Percentiles rank a stretch among this genome's conserved stretches.
phyloP scores from a whole-genome alignment of 108 stramenopile genomes.

The Nitzschia sp. region DNA sequence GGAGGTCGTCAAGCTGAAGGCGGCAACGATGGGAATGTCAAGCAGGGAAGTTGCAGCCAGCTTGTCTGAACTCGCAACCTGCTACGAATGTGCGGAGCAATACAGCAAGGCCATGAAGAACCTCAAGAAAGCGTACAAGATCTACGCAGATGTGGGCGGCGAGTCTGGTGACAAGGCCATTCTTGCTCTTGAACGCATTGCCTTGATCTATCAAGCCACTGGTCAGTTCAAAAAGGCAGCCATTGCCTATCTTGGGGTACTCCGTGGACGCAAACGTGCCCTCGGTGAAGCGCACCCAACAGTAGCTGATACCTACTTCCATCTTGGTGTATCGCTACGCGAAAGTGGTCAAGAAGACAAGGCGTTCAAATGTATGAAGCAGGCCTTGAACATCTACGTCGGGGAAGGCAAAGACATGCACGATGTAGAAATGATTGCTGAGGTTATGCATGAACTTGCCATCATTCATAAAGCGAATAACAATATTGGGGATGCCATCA shows the following conservation, averaged over 20 bases:
- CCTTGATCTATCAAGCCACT: conserved; percentile 46
- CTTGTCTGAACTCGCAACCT: conserved; percentile 45
- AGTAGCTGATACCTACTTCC: conserved; percentile 54
- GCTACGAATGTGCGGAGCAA: conserved; percentile 60
- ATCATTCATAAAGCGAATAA: conserved; percentile 41
- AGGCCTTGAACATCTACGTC: conserved; percentile 57
- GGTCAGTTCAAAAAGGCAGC: conserved; percentile 53
- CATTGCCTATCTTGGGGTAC: conserved; percentile 56
- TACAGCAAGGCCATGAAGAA: conserved; percentile 54
- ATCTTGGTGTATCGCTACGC: conserved; percentile 49
- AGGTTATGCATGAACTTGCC: conserved; percentile 65
- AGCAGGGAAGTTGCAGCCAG: conserved; percentile 49
- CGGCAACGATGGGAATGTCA: conserved; percentile 48
- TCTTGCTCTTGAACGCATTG: conserved; percentile 48
- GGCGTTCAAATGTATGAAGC: conserved; percentile 66
- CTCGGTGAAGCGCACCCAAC: conserved; percentile 43
- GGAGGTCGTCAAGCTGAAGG: conserved; percentile 65
- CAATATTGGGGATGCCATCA: conserved; percentile 40
- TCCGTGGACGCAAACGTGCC: conserved; percentile 43
- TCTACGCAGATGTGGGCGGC: conserved; percentile 46
- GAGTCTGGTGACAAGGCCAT: conserved; percentile 46
- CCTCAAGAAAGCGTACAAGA: conserved; percentile 65
- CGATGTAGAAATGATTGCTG: conserved; percentile 62
- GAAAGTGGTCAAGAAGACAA: conserved; percentile 53
- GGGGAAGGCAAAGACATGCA: conserved; percentile 49